phyloP scores from a whole-genome alignment of 805 yeast genomes.

The Wickerhamiella australiensis region DNA sequence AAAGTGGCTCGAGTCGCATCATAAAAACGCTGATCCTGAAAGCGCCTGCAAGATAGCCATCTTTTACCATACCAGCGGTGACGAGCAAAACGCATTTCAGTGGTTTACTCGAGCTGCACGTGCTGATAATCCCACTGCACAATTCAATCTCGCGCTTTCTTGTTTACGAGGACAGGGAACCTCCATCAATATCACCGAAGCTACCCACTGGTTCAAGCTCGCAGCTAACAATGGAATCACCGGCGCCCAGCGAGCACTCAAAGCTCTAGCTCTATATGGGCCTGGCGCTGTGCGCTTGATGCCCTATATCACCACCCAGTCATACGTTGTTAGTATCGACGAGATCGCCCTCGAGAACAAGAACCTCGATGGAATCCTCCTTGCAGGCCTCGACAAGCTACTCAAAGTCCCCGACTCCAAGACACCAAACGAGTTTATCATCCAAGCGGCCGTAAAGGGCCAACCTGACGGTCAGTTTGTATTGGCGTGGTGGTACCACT shows the following conservation, averaged over 20 bases:
- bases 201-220: neutral
- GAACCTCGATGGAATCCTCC: neutral
- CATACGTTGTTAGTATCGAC: neutral
- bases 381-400: neutral
- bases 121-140: neutral
- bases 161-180: neutral
- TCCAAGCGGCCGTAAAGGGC: neutral
- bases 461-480: slow-evolving; percentile 5
- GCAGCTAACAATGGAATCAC: neutral
- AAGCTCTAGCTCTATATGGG: neutral
- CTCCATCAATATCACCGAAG: neutral
- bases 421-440: neutral
- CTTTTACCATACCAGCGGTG: neutral
- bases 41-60: neutral
- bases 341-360: neutral
- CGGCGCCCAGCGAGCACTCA: slow-evolving; percentile 3
- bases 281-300: neutral
- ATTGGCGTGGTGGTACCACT: slow-evolving; percentile 9
- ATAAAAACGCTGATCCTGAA: neutral
- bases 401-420: neutral
- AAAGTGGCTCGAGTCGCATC: neutral
- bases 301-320: neutral
- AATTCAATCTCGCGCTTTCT: slow-evolving; percentile 4
- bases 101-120: neutral
- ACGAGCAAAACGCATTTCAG: neutral